A percentile compares a stretch with the other conserved stretches of the same genome.
Conservation (phyloP, 108 stramenopile genomes). For the Cyclotella baltica region DNA sequence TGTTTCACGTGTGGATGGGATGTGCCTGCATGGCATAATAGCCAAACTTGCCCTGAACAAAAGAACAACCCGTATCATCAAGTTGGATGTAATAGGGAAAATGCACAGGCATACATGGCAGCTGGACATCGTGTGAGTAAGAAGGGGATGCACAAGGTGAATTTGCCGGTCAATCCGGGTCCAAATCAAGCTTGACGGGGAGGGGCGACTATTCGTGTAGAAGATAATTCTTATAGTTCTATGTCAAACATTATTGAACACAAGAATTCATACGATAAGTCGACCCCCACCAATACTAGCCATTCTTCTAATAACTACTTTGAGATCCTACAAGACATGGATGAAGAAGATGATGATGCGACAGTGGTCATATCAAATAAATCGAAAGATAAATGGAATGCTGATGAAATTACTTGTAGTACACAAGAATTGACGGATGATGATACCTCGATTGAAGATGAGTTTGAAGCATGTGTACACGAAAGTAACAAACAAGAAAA, state of each 20-base stretch:
- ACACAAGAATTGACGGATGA: neutral
- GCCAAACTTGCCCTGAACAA: conserved; percentile 12
- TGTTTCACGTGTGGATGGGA: conserved; percentile 30
- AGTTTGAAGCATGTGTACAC: neutral
- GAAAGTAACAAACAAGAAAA: neutral
- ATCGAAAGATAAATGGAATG: neutral
- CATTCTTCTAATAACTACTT: neutral
- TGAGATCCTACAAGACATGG: neutral
- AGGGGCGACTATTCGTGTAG: conserved; percentile 20
- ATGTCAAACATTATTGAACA: neutral
- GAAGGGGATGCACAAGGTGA: conserved; percentile 17
- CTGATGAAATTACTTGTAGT: neutral
- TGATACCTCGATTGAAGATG: neutral
- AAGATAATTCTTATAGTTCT: neutral
- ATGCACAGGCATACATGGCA: conserved; percentile 3
- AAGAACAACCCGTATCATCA: neutral
- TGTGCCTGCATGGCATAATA: conserved; percentile 6
- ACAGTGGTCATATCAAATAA: conserved; percentile 10
- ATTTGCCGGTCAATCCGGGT: conserved; percentile 10
- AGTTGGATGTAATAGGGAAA: neutral
- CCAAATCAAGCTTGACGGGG: conserved; percentile 25
- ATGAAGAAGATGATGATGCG: conserved; percentile 7
- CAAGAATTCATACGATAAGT: conserved; percentile 6
- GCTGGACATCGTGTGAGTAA: conserved; percentile 8
- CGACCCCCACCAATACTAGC: conserved; percentile 13